phyloP scores from a whole-genome alignment of 768 basidiomycete genomes.

The Lentinula aciculospora region DNA sequence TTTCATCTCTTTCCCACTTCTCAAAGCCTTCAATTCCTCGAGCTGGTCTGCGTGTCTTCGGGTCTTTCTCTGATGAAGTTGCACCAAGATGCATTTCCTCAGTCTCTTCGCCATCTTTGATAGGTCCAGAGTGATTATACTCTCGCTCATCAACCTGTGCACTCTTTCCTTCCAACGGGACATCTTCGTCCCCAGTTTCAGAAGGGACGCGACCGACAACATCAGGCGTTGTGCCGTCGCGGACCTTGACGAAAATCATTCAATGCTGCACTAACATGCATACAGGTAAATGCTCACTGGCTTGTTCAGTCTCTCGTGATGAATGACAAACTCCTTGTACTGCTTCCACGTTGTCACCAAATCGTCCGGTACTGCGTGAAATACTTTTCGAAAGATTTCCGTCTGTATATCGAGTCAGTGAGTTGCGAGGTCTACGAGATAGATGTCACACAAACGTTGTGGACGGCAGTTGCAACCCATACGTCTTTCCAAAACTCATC shows the following conservation, averaged over 20 bases:
- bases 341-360: slow-evolving; percentile 92
- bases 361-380: slow-evolving; percentile 92
- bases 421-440: background rate
- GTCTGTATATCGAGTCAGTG: slow-evolving; percentile 48
- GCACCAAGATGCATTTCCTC: slow-evolving; percentile 16
- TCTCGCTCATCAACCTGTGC: slow-evolving; percentile 10
- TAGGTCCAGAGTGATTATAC: background rate
- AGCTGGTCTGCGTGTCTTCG: slow-evolving; percentile 30
- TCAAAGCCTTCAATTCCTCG: slow-evolving; percentile 68
- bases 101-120: slow-evolving; percentile 14
- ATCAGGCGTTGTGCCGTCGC: slow-evolving; percentile 32
- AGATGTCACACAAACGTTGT: slow-evolving; percentile 61
- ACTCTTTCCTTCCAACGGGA: slow-evolving; percentile 13
- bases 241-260: slow-evolving; percentile 28
- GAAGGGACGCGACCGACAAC: slow-evolving; percentile 54
- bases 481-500: slow-evolving; percentile 87
- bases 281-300: slow-evolving; percentile 38
- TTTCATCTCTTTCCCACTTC: slow-evolving; percentile 79
- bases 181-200: slow-evolving; percentile 41
- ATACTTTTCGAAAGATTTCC: slow-evolving; percentile 92
- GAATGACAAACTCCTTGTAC: slow-evolving; percentile 76
- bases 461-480: slow-evolving; percentile 82
- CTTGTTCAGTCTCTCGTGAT: slow-evolving; percentile 72
- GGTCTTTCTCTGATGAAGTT: slow-evolving; percentile 27
- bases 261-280: slow-evolving; percentile 7